These are phyloP conservation scores for Neurospora discreta DNA, from an alignment of 495 filamentous ascomycete genomes.

Conservation along the genomic window DNA sequence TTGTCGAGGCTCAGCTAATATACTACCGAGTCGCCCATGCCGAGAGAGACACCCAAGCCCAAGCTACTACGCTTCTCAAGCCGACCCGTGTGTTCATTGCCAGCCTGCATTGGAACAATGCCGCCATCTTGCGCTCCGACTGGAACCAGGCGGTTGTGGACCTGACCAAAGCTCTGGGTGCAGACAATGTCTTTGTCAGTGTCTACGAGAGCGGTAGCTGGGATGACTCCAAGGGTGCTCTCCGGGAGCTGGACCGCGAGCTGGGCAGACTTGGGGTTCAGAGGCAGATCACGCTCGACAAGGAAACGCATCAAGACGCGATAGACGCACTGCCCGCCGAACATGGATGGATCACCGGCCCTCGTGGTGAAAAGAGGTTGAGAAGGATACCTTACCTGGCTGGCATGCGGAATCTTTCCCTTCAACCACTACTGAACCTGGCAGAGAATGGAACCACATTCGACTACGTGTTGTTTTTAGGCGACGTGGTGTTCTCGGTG, in stretches of 20 bases:
- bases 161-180: conserved; percentile 44
- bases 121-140: conserved; percentile 44
- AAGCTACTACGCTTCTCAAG: neutral
- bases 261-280: conserved; percentile 42
- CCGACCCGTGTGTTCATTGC: conserved; percentile 49
- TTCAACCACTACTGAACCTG: conserved; percentile 39
- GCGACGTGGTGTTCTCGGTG: conserved; percentile 66
- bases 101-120: conserved; percentile 62
- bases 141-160: conserved; percentile 52
- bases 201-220: conserved; percentile 62
- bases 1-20: conserved; percentile 21
- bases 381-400: conserved; percentile 62
- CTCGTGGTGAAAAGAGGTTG: conserved; percentile 37
- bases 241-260: conserved; percentile 46
- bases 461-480: conserved; percentile 61
- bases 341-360: conserved; percentile 50
- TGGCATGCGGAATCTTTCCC: conserved; percentile 46
- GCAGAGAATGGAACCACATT: conserved; percentile 40
- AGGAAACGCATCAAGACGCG: conserved; percentile 46
- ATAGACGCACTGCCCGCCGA: conserved; percentile 29
- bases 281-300: conserved; percentile 42
- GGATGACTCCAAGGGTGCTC: conserved; percentile 55
- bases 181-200: conserved; percentile 59
- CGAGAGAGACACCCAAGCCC: conserved; percentile 6
- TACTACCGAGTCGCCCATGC: conserved; percentile 19